Base-by-base conservation (phyloP, 1,284 basidiomycete species). In the Apiotrichum laibachii region DNA sequence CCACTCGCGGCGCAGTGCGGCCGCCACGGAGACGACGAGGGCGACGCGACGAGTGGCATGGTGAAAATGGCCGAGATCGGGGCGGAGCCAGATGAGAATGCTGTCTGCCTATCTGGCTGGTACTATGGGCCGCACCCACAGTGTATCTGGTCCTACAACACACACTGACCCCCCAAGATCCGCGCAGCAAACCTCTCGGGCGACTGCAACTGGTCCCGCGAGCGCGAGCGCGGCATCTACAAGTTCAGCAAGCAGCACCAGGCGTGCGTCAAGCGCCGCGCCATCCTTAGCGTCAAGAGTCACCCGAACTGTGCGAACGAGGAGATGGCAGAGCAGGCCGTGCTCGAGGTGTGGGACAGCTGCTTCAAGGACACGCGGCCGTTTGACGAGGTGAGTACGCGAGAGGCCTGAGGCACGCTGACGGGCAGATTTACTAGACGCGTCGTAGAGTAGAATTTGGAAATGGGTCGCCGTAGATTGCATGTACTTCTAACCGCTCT, bases 271-370 rank as follows among this genome's bases (percentile, higher is more conserved):
- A 88, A 92, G 61, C 84, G 94, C 39, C 83, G 94, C 62, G 92
- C 95, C 3, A 82, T 91, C 11, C 75, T 89, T 34, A 93, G 91
- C 3, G 90, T 99, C 3, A 79, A 82, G 44, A 83, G 83, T 13
- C 93, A 97, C 73, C 87, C 90, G 18, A 81, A 83, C n/a, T 98
- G 92, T 73, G 85, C 86, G 2, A 84, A 87, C 66, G 79, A 81
- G 49, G 88, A 83, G 15, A 82, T 88, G 51, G 95, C 95, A 7
- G 89, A 92, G 74, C 83, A 84, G 59, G 91, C 86, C 2, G 94
- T 98, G 51, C 95, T 97, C 67, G 91, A 97, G 76, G 95, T 97
- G 47, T 99, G 90, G 88, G 89, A 92, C 68, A 92, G 89, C 68
- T 99, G 95, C 78, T 95, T 93, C 79, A 86, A 85, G 50, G 95